Percentiles rank a stretch among this genome's conserved stretches.
Conservation (phyloP, 441 rosid species). For the Populus hybrid region DNA sequence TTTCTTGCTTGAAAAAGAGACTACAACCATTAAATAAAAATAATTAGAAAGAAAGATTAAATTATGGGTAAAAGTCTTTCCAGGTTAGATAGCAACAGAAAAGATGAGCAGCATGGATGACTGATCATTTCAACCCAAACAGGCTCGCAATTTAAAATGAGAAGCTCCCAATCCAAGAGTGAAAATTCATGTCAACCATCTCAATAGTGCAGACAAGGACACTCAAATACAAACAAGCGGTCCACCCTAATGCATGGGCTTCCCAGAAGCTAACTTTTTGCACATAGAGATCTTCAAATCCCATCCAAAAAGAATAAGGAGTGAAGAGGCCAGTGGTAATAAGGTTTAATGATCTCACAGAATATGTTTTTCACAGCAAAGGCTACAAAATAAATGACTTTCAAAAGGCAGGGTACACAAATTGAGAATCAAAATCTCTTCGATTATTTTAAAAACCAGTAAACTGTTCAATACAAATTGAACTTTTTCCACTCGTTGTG, state of each 20-base stretch:
- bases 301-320: not conserved
- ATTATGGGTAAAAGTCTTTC: not conserved
- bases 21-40: conserved; percentile 32
- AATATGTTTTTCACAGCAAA: not conserved
- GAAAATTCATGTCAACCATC: not conserved
- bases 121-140: not conserved
- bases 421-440: not conserved
- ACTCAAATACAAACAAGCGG: not conserved
- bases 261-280: not conserved
- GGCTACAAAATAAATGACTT: not conserved
- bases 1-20: conserved; percentile 92
- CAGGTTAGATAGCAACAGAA: not conserved
- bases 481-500: not conserved
- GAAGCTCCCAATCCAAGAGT: not conserved
- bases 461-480: not conserved
- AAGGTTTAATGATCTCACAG: no score
- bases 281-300: not conserved
- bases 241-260: not conserved
- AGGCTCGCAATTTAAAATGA: not conserved
- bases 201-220: not conserved
- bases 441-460: not conserved
- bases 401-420: not conserved
- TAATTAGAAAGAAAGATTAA: not conserved
- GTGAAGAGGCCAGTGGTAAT: not conserved
- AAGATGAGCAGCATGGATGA: not conserved